Evolutionary conservation across 2,329 filamentous ascomycete species (phyloP), one percentile per base, ranked within the genome.

Genomic region (Stachybotrys chlorohalonatus): DNA sequence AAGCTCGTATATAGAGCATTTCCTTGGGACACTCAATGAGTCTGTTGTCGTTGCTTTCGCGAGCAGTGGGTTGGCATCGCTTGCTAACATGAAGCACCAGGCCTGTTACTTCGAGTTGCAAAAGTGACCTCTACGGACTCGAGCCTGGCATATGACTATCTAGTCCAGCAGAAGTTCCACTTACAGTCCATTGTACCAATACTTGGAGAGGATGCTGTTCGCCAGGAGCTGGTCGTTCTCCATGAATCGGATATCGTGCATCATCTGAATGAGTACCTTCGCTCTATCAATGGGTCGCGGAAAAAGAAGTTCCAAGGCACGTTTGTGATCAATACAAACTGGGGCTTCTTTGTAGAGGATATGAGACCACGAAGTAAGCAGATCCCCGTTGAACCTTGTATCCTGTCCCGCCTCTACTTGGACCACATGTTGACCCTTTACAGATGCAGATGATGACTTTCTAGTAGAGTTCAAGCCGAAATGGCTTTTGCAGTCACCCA

Each of bases 381-480:
- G 24, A 24, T 24, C 24, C 24, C 24, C 24, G 24, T 24, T 24
- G 24, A 52, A 39, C 31, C 32, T 24, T 24, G 24, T 24, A 24
- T 24, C 24, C 24, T 24, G 24, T 24, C 24, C 24, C 24, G 24
- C 2, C 24, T 31, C 45, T 49, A 49, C 32, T 30, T 31, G 47
- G 52, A 32, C 54, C 39, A 31, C 52, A 52, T 53, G 52, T 57
- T 49, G 42, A 42, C n/a, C 55, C 48, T 55, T 17, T 8, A 31
- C 53, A 67, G 67, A 68, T 55, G 55, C 63, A 13, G 61, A 66
- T 24, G 61, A 63, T n/a, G 65, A 61, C 55, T 54, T 68, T 31
- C 66, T 87, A 36, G 73, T 89, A 54, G 87, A 93, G 66, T 87
- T 93, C 71, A 94, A 94, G 67, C 89, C 89, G 13, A 94, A 94